Evolutionary conservation across 345 rosid genomes (phyloP).

Genomic region (Citrus trifoliata): DNA sequence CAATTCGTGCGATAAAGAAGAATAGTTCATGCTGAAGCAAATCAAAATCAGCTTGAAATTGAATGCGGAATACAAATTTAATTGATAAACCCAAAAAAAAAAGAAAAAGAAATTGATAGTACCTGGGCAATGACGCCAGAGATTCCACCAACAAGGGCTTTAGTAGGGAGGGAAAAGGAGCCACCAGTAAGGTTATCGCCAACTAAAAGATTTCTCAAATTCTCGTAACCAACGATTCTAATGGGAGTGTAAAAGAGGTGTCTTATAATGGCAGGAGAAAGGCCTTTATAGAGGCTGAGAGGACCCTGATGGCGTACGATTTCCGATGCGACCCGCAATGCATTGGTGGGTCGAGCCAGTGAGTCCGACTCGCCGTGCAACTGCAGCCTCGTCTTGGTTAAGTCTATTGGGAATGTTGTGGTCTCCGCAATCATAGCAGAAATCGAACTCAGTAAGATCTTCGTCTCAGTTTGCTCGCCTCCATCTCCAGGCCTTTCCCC

Average conservation of each 20-base stretch:
- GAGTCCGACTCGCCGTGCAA: slow-evolving; percentile 50
- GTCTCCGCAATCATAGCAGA: slow-evolving; percentile 88
- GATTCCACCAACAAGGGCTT: slow-evolving; percentile 68
- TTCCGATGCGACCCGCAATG: slow-evolving; percentile 50
- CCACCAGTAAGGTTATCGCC: slow-evolving; percentile 19
- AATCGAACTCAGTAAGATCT: slow-evolving; percentile 57
- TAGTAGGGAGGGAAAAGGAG: slow-evolving; percentile 51
- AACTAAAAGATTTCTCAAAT: slow-evolving; percentile 43
- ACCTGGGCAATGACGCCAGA: slow-evolving; percentile 94
- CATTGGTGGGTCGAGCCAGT: slow-evolving; percentile 33
- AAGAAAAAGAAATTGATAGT: background rate
- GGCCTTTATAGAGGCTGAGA: slow-evolving; percentile 60
- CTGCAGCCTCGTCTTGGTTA: slow-evolving; percentile 85
- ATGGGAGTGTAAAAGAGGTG: slow-evolving; percentile 82
- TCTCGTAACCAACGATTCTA: slow-evolving; percentile 82
- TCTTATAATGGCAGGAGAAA: slow-evolving; percentile 71
- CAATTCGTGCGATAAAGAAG: too few relatives aligned
- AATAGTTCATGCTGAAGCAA: too few relatives aligned
- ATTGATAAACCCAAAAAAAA: too few relatives aligned
- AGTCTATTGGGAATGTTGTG: slow-evolving; percentile 78
- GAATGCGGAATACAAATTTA: too few relatives aligned
- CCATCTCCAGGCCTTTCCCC: slow-evolving; percentile 3
- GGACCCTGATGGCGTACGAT: slow-evolving; percentile 52
- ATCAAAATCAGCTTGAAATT: too few relatives aligned
- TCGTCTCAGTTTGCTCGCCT: slow-evolving; percentile 23